Base-by-base conservation (phyloP, 768 basidiomycete species). In the Nidularia pulvinata region DNA sequence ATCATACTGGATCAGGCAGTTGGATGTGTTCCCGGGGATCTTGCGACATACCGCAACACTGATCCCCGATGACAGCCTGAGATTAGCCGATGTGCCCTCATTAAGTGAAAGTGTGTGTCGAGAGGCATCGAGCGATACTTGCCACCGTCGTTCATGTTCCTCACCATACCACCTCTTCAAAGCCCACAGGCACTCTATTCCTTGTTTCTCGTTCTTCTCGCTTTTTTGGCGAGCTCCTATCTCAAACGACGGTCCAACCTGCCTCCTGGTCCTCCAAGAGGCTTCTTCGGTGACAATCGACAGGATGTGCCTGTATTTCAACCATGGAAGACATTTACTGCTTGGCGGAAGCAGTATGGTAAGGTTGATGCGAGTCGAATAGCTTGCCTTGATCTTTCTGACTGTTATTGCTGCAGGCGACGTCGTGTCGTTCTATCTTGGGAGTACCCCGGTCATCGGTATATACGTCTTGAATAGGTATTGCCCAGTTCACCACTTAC, bases 361-460 rank as follows among this genome's bases (percentile, higher is more conserved):
- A 19, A n/a, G 58, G 25, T 30, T 30, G 25, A 30, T 42, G 39
- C 39, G 39, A 13, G 39, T 3, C 16, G 43, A 11, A 36, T 16
- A n/a, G 1, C 36, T 30, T 48, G 32, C 7, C 49, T 5, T 42
- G 22, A 7, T 10, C 34, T 48, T 49, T 13, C 44, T 30, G 11
- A n/a, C 14, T 35, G 5, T 5, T 37, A 5, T 7, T 30, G 19
- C 3, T 11, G 25, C 49, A 60, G 63, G 63, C 2, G 51, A 59
- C 39, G 51, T 64, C 6, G 52, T 64, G 48, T 60, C 57, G 5
- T 58, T 64, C 50, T 59, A 55, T 37, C 51, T 60, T 37, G 63
- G 63, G 4, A 53, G 56, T 14, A 64, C 61, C 32, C 57, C 59
- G n/a, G 59, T 60, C 22, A 55, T 64, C 5, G 61, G 63, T 64